phyloP scores from a whole-genome alignment of 2,329 filamentous ascomycete genomes.

The Xylariaceae sp. region DNA sequence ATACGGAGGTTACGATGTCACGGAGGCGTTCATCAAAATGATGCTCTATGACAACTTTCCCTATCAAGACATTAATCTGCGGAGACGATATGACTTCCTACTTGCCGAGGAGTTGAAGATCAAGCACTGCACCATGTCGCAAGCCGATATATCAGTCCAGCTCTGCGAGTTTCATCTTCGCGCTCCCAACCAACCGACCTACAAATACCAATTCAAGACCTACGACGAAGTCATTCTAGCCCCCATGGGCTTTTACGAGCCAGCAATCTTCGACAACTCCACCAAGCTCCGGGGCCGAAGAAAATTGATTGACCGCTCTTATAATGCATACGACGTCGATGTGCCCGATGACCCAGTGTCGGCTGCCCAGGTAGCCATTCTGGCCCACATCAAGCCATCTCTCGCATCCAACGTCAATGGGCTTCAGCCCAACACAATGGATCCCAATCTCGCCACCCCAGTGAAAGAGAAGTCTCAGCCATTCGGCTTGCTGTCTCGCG shows the following conservation, averaged over 20 bases:
- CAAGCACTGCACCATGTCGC: conserved; percentile 86
- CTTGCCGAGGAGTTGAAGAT: conserved; percentile 94
- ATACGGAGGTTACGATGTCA: conserved; percentile 87
- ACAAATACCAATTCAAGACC: conserved; percentile 92
- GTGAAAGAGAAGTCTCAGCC: conserved; percentile 60
- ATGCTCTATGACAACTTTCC: conserved; percentile 95
- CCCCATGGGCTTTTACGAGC: conserved; percentile 90
- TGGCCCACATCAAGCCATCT: conserved; percentile 56
- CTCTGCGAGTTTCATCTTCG: conserved; percentile 86
- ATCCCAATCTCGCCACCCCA: conserved; percentile 51
- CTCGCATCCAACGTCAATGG: conserved; percentile 44
- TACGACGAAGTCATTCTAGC: conserved; percentile 96
- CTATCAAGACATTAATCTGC: conserved; percentile 89
- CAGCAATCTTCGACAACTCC: conserved; percentile 76
- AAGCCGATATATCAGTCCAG: conserved; percentile 83
- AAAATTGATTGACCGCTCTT: conserved; percentile 78
- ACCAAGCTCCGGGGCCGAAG: conserved; percentile 74
- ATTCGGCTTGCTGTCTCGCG: conserved; percentile 64
- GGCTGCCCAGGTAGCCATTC: conserved; percentile 67
- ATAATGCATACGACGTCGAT: conserved; percentile 88
- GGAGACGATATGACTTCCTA: conserved; percentile 83
- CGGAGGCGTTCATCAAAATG: conserved; percentile 94
- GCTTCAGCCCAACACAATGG: conserved; percentile 34
- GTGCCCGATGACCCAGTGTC: conserved; percentile 84
- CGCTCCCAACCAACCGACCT: conserved; percentile 79